Evolutionary conservation across 768 basidiomycete species (phyloP), one percentile per base, ranked within the genome.

Genomic region (Coprinopsis marcescibilis): DNA sequence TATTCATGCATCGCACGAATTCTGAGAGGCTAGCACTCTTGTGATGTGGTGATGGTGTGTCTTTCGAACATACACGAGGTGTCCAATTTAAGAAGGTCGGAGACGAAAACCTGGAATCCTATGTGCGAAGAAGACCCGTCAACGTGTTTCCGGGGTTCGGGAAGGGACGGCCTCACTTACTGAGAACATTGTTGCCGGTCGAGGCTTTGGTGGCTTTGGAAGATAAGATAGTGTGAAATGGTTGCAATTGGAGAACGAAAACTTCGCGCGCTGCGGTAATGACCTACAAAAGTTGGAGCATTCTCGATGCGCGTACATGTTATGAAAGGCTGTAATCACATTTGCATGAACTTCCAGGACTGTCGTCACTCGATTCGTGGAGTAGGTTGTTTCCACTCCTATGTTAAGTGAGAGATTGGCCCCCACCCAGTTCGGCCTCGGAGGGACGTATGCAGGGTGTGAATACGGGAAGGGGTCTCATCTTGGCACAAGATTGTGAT

Each of bases 111-210:
- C 62, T 73, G 79, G 78, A 62, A 65, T 66, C 56, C 62, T 64
- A 55, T 64, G 62, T 55, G 53, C 60, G 67, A 65, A 64, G 61
- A 68, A 62, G 66, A 61, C 64, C 63, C 53, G 57, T 66, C 69
- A 80, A 81, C 80, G 76, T 81, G 80, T 70, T 71, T 75, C 79
- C 78, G 75, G 80, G 68, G 76, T 71, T 76, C 70, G 77, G 75
- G 72, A 75, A 68, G 70, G 76, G 82, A 79, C 80, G 83, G 69
- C 70, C 70, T 77, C 81, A 71, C 80, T 78, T 76, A 71, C 32
- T 29, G 62, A 65, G 61, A 61, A 65, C 74, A 66, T 70, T 76
- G 69, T 69, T 73, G 70, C 67, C 68, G 76, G 76, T 61, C 73
- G 69, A 75, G 75, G 71, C 70, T 72, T 63, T 61, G 63, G 68